Evolutionary conservation across 2,329 filamentous ascomycete species (phyloP).

Genomic region (Chrysoporthe cubensis): DNA sequence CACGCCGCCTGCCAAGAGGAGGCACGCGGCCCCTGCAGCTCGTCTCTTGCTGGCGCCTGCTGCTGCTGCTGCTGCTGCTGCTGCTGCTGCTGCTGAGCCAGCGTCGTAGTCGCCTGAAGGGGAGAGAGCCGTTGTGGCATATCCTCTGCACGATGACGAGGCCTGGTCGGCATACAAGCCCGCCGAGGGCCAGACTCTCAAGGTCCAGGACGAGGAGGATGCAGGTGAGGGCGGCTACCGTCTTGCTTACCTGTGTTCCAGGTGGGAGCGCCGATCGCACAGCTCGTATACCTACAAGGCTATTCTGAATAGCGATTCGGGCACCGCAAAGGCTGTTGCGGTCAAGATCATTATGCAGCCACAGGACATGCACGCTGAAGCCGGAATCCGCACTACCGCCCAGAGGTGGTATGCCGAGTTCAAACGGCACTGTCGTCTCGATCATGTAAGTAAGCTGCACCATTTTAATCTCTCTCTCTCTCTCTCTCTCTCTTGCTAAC

Average conservation of each 20-base stretch:
- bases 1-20: background rate
- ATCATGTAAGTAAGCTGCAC: background rate
- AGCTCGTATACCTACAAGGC: background rate
- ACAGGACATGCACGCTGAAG: background rate
- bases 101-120: background rate
- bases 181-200: background rate
- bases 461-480: background rate
- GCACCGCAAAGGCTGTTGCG: background rate
- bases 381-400: background rate
- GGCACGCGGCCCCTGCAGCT: background rate
- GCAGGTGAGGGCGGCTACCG: background rate
- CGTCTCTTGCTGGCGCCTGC: background rate
- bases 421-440: background rate
- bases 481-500: background rate
- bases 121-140: background rate
- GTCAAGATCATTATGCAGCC: background rate
- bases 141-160: background rate
- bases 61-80: no score
- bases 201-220: background rate
- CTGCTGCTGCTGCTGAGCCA: background rate
- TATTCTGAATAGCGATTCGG: background rate
- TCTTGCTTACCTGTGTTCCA: background rate
- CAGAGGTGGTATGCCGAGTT: background rate
- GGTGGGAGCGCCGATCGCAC: background rate
- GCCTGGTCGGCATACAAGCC: background rate